Conservation (phyloP, 441 rosid genomes). For the Adansonia gregorii region DNA sequence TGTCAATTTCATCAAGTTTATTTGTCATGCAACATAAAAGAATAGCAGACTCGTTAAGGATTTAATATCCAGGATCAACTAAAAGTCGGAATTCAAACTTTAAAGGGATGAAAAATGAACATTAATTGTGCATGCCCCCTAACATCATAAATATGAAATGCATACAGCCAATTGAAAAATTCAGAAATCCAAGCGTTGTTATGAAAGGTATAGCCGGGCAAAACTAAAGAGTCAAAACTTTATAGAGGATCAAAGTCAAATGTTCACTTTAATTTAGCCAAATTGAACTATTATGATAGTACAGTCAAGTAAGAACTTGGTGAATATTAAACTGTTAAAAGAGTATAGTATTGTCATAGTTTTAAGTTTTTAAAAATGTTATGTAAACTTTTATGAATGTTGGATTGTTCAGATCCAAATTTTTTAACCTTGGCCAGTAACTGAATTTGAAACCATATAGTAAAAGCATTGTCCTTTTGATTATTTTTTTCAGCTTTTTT, state of each 20-base stretch:
- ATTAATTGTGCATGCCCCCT: not conserved
- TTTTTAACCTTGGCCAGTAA: not conserved
- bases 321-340: not conserved
- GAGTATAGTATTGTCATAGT: not conserved
- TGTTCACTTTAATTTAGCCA: not conserved
- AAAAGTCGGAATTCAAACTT: not conserved
- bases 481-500: no score
- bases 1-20: not conserved
- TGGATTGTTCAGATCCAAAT: not conserved
- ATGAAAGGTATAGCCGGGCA: not conserved
- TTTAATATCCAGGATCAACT: not conserved
- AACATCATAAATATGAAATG: not conserved
- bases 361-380: not conserved
- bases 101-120: not conserved
- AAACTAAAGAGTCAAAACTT: not conserved
- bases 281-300: not conserved
- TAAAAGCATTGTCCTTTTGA: not conserved
- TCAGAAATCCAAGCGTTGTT: not conserved
- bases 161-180: not conserved
- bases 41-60: not conserved
- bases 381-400: not conserved
- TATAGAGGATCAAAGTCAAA: not conserved
- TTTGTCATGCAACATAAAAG: not conserved
- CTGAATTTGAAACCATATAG: no score
- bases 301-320: not conserved